Conservation (phyloP, 1,284 basidiomycete genomes). For the Naganishia sp. region DNA sequence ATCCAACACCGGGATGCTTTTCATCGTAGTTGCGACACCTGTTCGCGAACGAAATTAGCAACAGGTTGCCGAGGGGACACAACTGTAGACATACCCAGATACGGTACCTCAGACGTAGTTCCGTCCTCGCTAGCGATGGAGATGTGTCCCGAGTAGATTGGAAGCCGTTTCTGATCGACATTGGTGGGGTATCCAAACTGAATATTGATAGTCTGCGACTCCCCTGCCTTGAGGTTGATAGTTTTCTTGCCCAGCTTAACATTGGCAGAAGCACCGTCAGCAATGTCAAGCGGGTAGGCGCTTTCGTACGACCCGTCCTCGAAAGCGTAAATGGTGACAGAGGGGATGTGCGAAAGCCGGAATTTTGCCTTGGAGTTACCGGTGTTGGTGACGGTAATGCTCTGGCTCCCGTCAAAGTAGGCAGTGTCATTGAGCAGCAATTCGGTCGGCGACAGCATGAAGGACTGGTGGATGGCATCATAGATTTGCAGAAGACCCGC, state of each 20-base stretch:
- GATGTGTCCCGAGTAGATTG: slow-evolving; percentile 48
- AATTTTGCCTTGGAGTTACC: slow-evolving; percentile 38
- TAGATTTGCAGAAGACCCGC: slow-evolving; percentile 67
- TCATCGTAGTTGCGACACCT: slow-evolving; percentile 49
- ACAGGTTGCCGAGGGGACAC: no score
- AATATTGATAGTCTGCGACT: slow-evolving; percentile 37
- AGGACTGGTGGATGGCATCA: slow-evolving; percentile 62
- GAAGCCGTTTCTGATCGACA: slow-evolving; percentile 42
- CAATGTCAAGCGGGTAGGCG: slow-evolving; percentile 39
- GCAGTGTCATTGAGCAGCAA: slow-evolving; percentile 71
- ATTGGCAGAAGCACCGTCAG: slow-evolving; percentile 36
- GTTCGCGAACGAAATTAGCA: not conserved
- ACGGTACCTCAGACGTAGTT: slow-evolving; percentile 40
- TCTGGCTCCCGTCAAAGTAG: slow-evolving; percentile 58
- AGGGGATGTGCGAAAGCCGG: slow-evolving; percentile 41
- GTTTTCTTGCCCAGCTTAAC: slow-evolving; percentile 42
- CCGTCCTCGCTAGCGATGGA: slow-evolving; percentile 38
- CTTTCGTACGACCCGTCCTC: slow-evolving; percentile 35
- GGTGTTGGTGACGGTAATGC: slow-evolving; percentile 44
- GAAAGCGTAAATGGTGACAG: slow-evolving; percentile 41
- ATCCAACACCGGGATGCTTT: slow-evolving; percentile 46
- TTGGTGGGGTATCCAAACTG: slow-evolving; percentile 43
- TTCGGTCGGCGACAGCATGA: slow-evolving; percentile 62
- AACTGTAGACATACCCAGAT: slow-evolving; percentile 42
- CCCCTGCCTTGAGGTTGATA: slow-evolving; percentile 40